These are phyloP conservation scores for Fusarium sororula DNA, from an alignment of 2,329 filamentous ascomycete species.

Conservation along the genomic window DNA sequence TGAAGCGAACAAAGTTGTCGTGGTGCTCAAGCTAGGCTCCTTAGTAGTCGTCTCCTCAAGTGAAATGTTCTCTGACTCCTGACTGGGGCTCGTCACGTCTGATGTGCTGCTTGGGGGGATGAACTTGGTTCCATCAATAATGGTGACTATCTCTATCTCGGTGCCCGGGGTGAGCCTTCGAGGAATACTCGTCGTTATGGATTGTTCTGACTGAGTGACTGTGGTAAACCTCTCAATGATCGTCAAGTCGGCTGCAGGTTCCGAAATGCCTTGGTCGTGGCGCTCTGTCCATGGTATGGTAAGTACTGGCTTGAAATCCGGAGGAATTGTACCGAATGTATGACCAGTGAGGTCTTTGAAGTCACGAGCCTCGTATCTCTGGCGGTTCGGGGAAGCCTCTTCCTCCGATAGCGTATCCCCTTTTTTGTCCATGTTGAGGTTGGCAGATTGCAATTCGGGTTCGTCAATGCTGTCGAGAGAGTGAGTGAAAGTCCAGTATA, in stretches of 20 bases:
- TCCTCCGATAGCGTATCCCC: too few species aligned
- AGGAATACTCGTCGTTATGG: not conserved
- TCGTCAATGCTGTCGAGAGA: not conserved
- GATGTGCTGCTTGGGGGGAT: not conserved
- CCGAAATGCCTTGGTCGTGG: not conserved
- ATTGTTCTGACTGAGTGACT: not conserved
- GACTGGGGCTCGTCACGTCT: not conserved
- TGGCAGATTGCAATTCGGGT: not conserved
- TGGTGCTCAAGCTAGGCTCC: not conserved
- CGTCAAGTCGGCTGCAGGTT: not conserved
- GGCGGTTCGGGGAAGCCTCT: too few species aligned
- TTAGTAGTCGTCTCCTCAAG: not conserved
- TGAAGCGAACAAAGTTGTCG: not conserved
- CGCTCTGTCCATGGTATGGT: not conserved
- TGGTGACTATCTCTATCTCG: not conserved
- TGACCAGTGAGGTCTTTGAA: not conserved
- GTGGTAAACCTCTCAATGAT: not conserved
- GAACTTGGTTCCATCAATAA: not conserved
- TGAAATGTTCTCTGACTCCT: not conserved
- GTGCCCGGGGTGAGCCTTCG: not conserved
- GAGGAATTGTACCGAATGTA: not conserved
- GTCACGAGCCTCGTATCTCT: not conserved
- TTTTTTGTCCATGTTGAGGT: not conserved
- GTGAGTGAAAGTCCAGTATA: not conserved
- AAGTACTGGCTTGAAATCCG: not conserved